Base-by-base conservation (phyloP, 1,284 basidiomycete genomes). In the Microbotryomycetes sp. region DNA sequence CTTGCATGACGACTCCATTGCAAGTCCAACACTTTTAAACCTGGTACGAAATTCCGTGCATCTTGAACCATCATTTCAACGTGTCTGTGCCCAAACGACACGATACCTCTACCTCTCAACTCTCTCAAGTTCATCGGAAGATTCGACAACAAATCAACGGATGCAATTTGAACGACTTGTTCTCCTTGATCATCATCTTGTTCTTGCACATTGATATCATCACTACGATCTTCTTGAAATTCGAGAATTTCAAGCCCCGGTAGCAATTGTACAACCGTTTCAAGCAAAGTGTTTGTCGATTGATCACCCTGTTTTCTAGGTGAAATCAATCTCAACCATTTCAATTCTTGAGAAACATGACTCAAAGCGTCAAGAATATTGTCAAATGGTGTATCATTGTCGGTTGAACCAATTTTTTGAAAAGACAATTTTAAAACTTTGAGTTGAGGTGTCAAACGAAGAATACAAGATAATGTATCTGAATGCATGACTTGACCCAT, bases 401-500 rank as follows among this genome's bases (percentile, higher is more conserved):
- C 64, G 3, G 58, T 59, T 3, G 50, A 19, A 6, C 60, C 65
- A 47, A 63, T 51, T 2, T 45, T 50, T 29, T 61, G 59, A 46
- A 58, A 62, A 1, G 49, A 48, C 14, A 66, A 3, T 1, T 30
- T 15, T 2, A 66, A 31, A 12, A 47, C 25, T 5, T 19, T 3
- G 25, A 64, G 45, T 5, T 16, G 14, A 7, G 28, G 28, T 16
- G 7, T 42, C 30, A 4, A 54, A 3, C 51, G 51, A 9, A 64
- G 36, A 5, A 66, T 56, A 23, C 58, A 59, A 9, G 56, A 28
- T 23, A 66, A 57, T n/a, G 65, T 66, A n/a, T 66, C 65, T 46
- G 60, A 59, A 32, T 66, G 65, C 56, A 61, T 56, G 46, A 61
- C 32, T 49, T 66, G 59, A 14, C 32, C 28, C 26, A 59, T 26